Evolutionary conservation across 2,329 filamentous ascomycete genomes (phyloP), one percentile per base, ranked within the genome.

Genomic region (Xylaria digitata): DNA sequence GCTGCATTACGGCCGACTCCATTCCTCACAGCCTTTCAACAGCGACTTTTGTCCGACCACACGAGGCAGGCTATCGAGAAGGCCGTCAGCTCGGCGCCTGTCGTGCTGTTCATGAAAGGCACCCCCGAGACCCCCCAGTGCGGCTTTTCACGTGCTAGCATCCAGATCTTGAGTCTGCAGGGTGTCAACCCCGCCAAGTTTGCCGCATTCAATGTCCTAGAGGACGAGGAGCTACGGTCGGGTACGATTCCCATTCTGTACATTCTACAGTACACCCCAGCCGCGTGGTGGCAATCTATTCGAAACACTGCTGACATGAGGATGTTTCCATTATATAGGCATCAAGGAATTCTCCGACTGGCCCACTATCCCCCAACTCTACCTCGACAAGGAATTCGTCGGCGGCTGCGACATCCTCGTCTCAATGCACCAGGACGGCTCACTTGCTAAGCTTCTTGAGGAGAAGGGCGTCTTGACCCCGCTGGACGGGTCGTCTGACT

Each of bases 271-370:
- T 48, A 21, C 32, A 23, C 8, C 15, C 55, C 6, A 59, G 30
- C 55, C 19, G 40, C 3, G 21, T 57, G 46, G 5, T 1, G 15
- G 19, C n/a, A 9, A 23, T n/a, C 42, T 48, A 37, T 26, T 4
- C 8, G 19, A 17, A 50, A 43, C 11, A 45, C 4, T 62, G 62
- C 60, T 70, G 21, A 69, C 66, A 17, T 40, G 40, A 17, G 5
- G 9, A 5, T 23, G 42, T 45, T 19, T 23, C 46, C 34, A 17
- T 13, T 34, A 13, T 50, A 49, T 72, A 94, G 95, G 96, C 59
- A 97, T 99, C 83, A 99, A 99, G 83, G 95, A 99, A 82, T 99
- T 96, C 85, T 97, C 94, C 1, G 96, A 98, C 78, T 99, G 96
- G 96, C 96, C 96, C 15, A 99, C 96, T 21, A 98, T 99, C 78